These are phyloP conservation scores for Exidia glandulosa DNA, from an alignment of 768 basidiomycete genomes.

Conservation along the genomic window DNA sequence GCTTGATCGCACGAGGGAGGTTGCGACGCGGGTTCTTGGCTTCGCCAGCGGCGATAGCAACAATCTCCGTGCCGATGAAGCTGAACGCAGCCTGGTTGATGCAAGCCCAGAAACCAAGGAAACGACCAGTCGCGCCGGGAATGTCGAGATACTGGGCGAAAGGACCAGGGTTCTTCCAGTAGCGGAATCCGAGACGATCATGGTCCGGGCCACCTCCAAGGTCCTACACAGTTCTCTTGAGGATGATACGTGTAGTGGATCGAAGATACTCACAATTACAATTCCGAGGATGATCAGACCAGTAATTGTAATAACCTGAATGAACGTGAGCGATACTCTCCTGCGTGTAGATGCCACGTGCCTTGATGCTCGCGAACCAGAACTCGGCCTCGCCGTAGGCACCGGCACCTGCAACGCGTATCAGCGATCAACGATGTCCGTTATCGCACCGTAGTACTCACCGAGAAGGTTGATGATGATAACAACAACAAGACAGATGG, in stretches of 20 bases:
- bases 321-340: conserved; percentile 15
- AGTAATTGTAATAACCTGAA: conserved; percentile 80
- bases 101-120: conserved; percentile 61
- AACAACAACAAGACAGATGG: conserved; percentile 64
- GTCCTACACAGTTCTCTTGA: conserved; percentile 26
- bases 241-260: too few relatives aligned
- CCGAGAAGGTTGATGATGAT: conserved; percentile 67
- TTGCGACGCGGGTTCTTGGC: conserved; percentile 63
- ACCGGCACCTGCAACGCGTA: conserved; percentile 14
- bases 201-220: conserved; percentile 81
- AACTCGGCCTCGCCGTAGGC: conserved; percentile 45
- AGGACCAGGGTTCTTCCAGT: conserved; percentile 85
- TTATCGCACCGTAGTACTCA: conserved; percentile 29
- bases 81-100: conserved; percentile 87
- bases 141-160: conserved; percentile 55
- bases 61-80: conserved; percentile 82
- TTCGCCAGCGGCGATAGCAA: conserved; percentile 59
- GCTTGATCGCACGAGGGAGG: neutral
- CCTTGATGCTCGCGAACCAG: conserved; percentile 31
- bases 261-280: conserved; percentile 30
- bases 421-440: conserved; percentile 4
- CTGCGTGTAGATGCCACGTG: too few relatives aligned
- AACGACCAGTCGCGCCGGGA: conserved; percentile 52
- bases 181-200: conserved; percentile 66
- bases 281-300: conserved; percentile 53